Conservation (phyloP, 768 basidiomycete genomes). For the Russula earlei region DNA sequence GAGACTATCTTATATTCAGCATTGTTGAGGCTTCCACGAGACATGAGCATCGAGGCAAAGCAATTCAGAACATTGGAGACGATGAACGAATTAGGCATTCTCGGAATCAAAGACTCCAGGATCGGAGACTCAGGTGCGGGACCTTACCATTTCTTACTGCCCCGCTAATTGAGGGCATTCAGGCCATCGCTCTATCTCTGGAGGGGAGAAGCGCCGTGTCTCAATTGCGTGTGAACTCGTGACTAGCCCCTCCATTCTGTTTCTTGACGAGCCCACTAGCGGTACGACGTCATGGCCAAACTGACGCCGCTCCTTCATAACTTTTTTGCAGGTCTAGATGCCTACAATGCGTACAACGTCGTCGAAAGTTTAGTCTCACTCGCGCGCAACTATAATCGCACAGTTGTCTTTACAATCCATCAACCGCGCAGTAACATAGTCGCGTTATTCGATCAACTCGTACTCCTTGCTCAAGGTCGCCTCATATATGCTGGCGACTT, state of each 20-base stretch:
- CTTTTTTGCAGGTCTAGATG: slow-evolving; percentile 61
- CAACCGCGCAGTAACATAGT: slow-evolving; percentile 98
- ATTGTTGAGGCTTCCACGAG: slow-evolving; percentile 77
- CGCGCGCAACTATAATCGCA: slow-evolving; percentile 83
- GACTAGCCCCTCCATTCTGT: slow-evolving; percentile 90
- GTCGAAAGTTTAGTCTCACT: slow-evolving; percentile 80
- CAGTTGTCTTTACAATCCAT: slow-evolving; percentile 95
- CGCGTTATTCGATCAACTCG: slow-evolving; percentile 84
- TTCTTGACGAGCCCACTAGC: slow-evolving; percentile 95
- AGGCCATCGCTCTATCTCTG: slow-evolving; percentile 88
- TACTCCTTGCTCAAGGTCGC: slow-evolving; percentile 78
- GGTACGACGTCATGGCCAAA: slow-evolving; percentile 39
- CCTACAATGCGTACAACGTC: slow-evolving; percentile 94
- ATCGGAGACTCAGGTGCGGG: slow-evolving; percentile 81
- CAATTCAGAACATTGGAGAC: slow-evolving; percentile 90
- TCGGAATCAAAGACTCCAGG: slow-evolving; percentile 79
- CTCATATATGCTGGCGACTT: slow-evolving; percentile 79
- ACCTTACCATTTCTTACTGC: not conserved
- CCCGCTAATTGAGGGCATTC: not conserved
- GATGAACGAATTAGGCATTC: slow-evolving; percentile 89
- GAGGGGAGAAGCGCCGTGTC: slow-evolving; percentile 94
- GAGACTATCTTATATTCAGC: slow-evolving; percentile 96
- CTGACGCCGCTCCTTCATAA: not conserved
- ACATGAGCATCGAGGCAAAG: slow-evolving; percentile 96
- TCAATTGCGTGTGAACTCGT: slow-evolving; percentile 98